Conservation (phyloP, 2,329 filamentous ascomycete species). For the Didymella pomorum region DNA sequence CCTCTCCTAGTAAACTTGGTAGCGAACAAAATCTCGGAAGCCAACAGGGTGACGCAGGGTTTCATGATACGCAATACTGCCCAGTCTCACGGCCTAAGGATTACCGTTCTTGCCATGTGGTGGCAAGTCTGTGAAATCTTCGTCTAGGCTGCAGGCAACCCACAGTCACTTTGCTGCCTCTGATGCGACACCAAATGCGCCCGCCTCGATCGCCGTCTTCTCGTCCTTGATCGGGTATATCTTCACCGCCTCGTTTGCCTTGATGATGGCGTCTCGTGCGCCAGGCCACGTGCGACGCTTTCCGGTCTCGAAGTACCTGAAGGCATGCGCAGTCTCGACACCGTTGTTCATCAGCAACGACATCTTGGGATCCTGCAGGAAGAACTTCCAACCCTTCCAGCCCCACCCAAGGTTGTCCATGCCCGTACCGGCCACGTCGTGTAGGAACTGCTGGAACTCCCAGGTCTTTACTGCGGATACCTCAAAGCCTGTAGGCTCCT, state of each 20-base stretch:
- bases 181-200: background rate
- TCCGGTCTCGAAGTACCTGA: slow-evolving; percentile 48
- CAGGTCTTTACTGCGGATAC: slow-evolving; percentile 28
- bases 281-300: slow-evolving; percentile 36
- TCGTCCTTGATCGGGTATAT: slow-evolving; percentile 20
- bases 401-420: slow-evolving; percentile 22
- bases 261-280: slow-evolving; percentile 25
- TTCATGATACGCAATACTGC: background rate
- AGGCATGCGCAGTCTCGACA: slow-evolving; percentile 44
- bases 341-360: slow-evolving; percentile 40
- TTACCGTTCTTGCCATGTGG: background rate
- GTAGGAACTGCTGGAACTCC: slow-evolving; percentile 41
- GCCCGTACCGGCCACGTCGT: slow-evolving; percentile 42
- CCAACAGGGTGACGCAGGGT: background rate
- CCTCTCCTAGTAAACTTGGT: background rate
- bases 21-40: background rate
- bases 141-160: background rate
- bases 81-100: background rate
- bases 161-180: background rate
- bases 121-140: background rate
- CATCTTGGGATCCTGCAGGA: slow-evolving; percentile 44
- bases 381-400: slow-evolving; percentile 47
- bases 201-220: slow-evolving; percentile 2
- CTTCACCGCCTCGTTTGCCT: slow-evolving; percentile 25
- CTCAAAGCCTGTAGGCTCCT: slow-evolving; percentile 29